Evolutionary conservation across 768 basidiomycete genomes (phyloP), one percentile per base, ranked within the genome.

Genomic region (Suillus weaverae): DNA sequence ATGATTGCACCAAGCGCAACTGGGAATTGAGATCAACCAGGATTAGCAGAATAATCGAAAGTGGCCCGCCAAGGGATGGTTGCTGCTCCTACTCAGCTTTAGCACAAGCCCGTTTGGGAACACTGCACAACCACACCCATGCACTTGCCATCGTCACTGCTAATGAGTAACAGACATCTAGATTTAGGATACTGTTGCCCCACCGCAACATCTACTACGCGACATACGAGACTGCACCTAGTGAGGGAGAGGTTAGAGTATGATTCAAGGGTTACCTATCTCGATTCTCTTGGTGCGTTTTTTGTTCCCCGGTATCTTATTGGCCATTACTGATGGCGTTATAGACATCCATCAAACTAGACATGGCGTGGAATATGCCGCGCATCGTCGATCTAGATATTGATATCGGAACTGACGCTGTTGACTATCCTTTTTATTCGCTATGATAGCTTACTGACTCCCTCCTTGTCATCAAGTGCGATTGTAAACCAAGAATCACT

Each of bases 361-460:
- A 83, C 32, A 78, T 88, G 60, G 81, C 80, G 3, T 71, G 77
- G 38, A 83, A 84, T 62, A 79, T 86, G 68, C 77, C 81, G 46
- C 85, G 94, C 18, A 85, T 91, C 46, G 77, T 99, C 66, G 97
- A 99, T 81, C 80, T 99, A 64, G 97, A 99, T 72, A 86, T 99
- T 43, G 97, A 99, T 73, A 96, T 99, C 75, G 97, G 97, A 38
- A 96, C 97, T 14, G 97, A 99, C 71, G 97, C 97, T 2, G 90
- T 99, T 43, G 84, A 99, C 99, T 80, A 11, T 41, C n/a, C 48
- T 60, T 6, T 32, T 26, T 5, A 11, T 51, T 18, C 16, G 7
- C 43, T 36, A 50, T 57, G 7, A 56, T 46, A 4, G 33, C 62
- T 48, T 46, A 62, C 53, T 66, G 36, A 65, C 55, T 20, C 38